Base-by-base conservation (phyloP, 371 early-diverging fungal genomes). In the Lichtheimia ramosa region DNA sequence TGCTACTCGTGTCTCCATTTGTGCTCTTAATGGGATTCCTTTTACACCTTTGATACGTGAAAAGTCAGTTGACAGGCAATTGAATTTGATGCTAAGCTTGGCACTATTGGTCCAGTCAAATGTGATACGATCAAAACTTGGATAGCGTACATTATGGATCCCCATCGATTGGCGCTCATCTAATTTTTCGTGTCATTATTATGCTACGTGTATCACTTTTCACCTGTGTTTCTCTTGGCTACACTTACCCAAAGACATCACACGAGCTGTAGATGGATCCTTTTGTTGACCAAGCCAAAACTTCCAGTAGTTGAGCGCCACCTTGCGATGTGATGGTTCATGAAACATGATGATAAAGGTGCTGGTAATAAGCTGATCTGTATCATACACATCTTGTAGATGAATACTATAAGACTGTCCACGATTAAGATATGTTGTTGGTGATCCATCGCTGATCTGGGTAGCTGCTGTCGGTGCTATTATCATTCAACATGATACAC, bases 21-120 rank as follows among this genome's bases (percentile, higher is more conserved):
- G 62, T 21, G 61, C 69, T 5, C 92, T 81, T 56, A 92, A 73
- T 13, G 91, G 90, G 40, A 92, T 91, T 0, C 93, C 93, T 65
- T 92, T 92, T 62, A 92, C 91, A 10, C 93, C 93, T 65, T 92
- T 92, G 69, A 91, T 89, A 14, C 89, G 72, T 16, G 90, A 88
- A 62, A 92, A 92, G 56, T 92, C 93, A 2, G 93, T 92, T 0
- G 92, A 92, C 3, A 92, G 68, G 59, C 91, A 90, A 65, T 90
- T 87, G 66, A 92, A 90, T 41, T 83, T 84, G n/a, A 92, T 59
- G 68, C 81, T 79, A 23, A 91, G 69, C 54, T 87, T 90, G 42
- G 89, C 89, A 14, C 90, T 87, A 2, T 87, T 86, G 56, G 89
- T 83, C 91, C 91, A 91, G 49, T 85, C 85, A 71, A 91, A 87